Evolutionary conservation across 768 basidiomycete genomes (phyloP), one percentile per base, ranked within the genome.

Genomic region (Leccinum incarnatum): DNA sequence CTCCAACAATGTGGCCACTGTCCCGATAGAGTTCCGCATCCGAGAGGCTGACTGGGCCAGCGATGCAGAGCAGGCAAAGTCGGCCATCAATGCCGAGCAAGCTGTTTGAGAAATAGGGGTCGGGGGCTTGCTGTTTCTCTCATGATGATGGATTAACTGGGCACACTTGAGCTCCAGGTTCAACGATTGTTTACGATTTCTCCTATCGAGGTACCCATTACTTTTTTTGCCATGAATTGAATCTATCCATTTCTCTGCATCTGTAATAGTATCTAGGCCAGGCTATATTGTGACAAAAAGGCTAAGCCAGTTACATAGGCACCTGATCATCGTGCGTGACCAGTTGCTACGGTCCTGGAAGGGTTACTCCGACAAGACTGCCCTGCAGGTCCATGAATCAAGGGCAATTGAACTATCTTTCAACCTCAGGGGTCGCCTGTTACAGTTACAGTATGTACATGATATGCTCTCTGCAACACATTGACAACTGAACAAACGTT

Each of bases 1-100:
- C 12, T 67, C 69, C 9, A 83, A 89, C 75, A 88, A 91, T 65
- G 17, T 36, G n/a, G 46, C 54, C 12, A 17, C 27, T 8, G 4
- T 65, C 14, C 19, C 51, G 3, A 19, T 67, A 7, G 60, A 68
- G 48, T 51, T 54, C 32, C 50, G 66, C 1, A n/a, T 67, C 17
- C 53, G 58, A 46, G 66, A 67, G 46, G 25, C 62, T 15, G 66
- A 67, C 15, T 62, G 66, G 66, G 46, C 48, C 4, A 51, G 8
- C 6, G 45, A 54, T 8, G 54, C 51, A 27, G 42, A 36, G 21
- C 52, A n/a, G 29, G 45, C 32, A 19, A 58, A 23, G 2, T 29
- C 32, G 27, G 53, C n/a, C 46, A 23, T 42, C 37, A 54, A 23
- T 48, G 50, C 23, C 40, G 59, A 36, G 34, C 61, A 29, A 15